Evolutionary conservation across 805 yeast species (phyloP), one percentile per base, ranked within the genome.

Genomic region (Saccharomyces eubayanus): DNA sequence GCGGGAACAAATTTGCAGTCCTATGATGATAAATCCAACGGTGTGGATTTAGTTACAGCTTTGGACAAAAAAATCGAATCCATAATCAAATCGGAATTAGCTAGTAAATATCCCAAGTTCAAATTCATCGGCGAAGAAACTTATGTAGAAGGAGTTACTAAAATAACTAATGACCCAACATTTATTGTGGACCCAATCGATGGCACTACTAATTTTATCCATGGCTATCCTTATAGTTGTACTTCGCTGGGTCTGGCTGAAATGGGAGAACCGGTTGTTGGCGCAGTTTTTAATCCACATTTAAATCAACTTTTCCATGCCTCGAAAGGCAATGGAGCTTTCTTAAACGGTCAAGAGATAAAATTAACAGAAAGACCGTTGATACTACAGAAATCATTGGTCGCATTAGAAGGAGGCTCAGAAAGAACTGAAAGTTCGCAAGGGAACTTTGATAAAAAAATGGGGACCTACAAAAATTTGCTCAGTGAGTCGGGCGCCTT

Each of bases 141-240:
- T 24, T 82, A 73, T 56, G 69, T 76, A 11, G 75, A 75, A 3
- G 85, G 83, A 1, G 69, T 65, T 30, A 72, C 83, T 2, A 63
- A 62, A 48, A 68, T 83, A 14, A 69, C 77, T 1, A 74, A 74
- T 45, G 78, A 70, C 3, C 87, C 87, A 21, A 82, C 86, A 1
- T 83, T 83, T 61, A 76, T 83, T 52, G 83, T 83, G 20, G 87
- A 82, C 61, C 85, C 85, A 46, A 78, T 81, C 62, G 85, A 82
- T 59, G 87, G 87, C 11, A 83, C 87, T 1, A 81, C 85, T 5
- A 79, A 83, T 65, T 83, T 83, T 65, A 76, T 82, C 51, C 87
- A 83, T 63, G 75, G 73, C 48, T 83, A 79, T 68, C 87, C 87
- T 1, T 78, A 74, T 62, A 76, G 82, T 47, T 82, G 86, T 66